Percentiles rank a stretch among this genome's conserved stretches.
Conservation (phyloP, 106 monocot species). For the Dactylorhiza incarnata region DNA sequence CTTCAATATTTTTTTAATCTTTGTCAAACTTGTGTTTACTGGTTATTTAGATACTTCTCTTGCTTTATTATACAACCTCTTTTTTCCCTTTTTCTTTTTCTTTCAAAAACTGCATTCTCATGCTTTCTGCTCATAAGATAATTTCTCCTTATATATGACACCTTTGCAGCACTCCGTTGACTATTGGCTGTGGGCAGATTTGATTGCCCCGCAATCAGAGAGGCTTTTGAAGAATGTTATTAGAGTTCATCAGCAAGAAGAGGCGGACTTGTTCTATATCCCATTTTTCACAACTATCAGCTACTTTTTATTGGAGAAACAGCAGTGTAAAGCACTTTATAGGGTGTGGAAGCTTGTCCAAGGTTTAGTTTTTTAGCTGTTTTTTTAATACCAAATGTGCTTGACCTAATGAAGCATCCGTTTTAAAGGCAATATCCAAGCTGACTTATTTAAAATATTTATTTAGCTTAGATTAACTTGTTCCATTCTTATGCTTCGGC, state of each 20-base stretch:
- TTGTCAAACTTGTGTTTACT: background rate
- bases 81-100: background rate
- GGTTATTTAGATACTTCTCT: background rate
- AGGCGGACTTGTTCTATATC: conserved; percentile 91
- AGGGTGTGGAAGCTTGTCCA: conserved; percentile 80
- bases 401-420: background rate
- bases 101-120: background rate
- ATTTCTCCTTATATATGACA: conserved; percentile 2
- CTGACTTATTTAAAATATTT: background rate
- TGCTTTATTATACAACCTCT: background rate
- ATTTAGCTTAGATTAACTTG: background rate
- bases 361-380: conserved; percentile 62
- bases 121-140: background rate
- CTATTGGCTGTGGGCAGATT: conserved; percentile 93
- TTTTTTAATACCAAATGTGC: background rate
- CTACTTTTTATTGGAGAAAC: conserved; percentile 84
- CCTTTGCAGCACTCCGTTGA: conserved; percentile 81
- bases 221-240: conserved; percentile 78
- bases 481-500: background rate
- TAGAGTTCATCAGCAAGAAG: conserved; percentile 72
- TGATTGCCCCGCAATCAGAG: conserved; percentile 76
- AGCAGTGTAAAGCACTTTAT: conserved; percentile 94
- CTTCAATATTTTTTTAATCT: background rate
- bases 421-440: background rate
- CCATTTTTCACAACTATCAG: conserved; percentile 98